Conservation (phyloP, 768 basidiomycete species). For the Termitomyces sp. region DNA sequence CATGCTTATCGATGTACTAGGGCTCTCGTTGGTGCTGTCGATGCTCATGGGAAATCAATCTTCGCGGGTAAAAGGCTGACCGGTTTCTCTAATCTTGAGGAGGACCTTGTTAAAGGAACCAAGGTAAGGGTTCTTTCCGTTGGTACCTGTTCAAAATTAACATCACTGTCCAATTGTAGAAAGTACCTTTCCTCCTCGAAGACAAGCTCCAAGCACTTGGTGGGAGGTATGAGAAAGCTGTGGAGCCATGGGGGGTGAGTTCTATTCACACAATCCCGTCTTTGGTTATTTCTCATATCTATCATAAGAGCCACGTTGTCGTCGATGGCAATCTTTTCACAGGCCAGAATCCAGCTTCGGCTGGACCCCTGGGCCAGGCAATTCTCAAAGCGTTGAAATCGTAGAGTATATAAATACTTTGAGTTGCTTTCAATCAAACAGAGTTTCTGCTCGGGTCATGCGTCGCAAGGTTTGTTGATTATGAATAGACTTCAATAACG, state of each 20-base stretch:
- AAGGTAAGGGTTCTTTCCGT: conserved; percentile 26
- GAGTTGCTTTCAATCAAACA: background rate
- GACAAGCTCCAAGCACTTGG: conserved; percentile 56
- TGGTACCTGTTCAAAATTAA: background rate
- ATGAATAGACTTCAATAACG: background rate
- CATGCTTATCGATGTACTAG: conserved; percentile 17
- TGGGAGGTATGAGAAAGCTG: conserved; percentile 58
- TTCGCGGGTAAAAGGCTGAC: conserved; percentile 54
- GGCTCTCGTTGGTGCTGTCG: conserved; percentile 54
- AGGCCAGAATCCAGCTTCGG: conserved; percentile 73
- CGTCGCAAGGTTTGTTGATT: background rate
- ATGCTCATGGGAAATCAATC: conserved; percentile 55
- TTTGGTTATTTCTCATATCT: background rate
- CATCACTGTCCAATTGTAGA: conserved; percentile 21
- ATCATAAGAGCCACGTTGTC: conserved; percentile 41
- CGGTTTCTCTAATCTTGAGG: conserved; percentile 71
- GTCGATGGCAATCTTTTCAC: conserved; percentile 57
- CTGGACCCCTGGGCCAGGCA: conserved; percentile 48
- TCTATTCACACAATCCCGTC: background rate
- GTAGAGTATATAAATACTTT: background rate
- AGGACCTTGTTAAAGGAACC: conserved; percentile 38
- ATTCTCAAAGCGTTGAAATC: conserved; percentile 44
- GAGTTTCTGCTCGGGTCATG: too few relatives aligned
- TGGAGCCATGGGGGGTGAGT: conserved; percentile 50
- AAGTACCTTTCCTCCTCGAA: conserved; percentile 72